A percentile compares a stretch with the other conserved stretches of the same genome.
Conservation (phyloP, 2,329 filamentous ascomycete genomes). For the Elsinoe necatrix region DNA sequence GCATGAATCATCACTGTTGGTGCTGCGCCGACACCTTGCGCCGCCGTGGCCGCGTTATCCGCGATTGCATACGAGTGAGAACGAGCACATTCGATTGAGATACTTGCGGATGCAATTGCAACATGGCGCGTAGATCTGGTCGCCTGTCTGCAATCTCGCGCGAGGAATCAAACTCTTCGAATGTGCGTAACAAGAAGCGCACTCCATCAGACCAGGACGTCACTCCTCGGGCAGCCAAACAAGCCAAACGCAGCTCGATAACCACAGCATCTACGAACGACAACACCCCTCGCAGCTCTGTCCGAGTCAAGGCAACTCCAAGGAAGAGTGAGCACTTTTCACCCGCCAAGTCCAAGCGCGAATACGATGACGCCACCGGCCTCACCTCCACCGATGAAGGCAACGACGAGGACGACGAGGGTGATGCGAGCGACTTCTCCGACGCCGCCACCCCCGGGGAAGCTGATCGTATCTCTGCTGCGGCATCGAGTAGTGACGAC, state of each 20-base stretch:
- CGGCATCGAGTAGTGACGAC: no score
- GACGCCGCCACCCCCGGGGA: background rate
- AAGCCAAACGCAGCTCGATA: background rate
- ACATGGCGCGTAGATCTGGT: background rate
- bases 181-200: background rate
- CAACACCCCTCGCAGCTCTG: background rate
- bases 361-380: slow-evolving; percentile 7
- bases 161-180: background rate
- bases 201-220: background rate
- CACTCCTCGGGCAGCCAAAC: slow-evolving; percentile 8
- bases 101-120: background rate
- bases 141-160: background rate
- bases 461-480: background rate
- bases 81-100: background rate
- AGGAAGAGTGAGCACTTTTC: slow-evolving; percentile 10
- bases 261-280: background rate
- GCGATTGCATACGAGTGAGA: no score
- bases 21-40: no score
- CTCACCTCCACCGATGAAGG: slow-evolving; percentile 3
- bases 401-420: background rate
- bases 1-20: no score
- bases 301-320: background rate
- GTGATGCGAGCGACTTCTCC: background rate
- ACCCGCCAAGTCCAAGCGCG: background rate
- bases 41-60: no score